Base-by-base conservation (phyloP, 306 rosid species). In the Geum urbanum region DNA sequence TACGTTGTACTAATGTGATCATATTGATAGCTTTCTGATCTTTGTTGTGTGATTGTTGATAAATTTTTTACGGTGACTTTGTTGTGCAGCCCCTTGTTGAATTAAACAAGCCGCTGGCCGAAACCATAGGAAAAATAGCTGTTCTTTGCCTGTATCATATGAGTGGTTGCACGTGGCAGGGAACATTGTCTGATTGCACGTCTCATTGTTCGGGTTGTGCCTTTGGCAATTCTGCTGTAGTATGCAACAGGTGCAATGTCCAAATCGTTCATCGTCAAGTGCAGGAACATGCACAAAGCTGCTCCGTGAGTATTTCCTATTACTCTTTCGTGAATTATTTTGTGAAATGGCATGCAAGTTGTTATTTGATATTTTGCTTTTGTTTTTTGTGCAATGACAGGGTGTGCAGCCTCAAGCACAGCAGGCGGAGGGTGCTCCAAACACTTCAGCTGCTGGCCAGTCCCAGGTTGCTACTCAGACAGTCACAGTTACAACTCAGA, bases 131-230 rank as follows among this genome's bases (percentile, higher is more conserved):
- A n/a, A 89, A 87, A 68, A 81, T 95, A 72, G 78, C 83, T n/a
- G 99, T 95, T 82, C 99, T 88, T 80, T 95, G 99, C 78, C 74
- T 91, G 11, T 95, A 78, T 72, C 96, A 95, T 39, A 84, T 96
- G 83, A 95, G 99, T 50, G 99, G 99, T 57, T 95, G 99, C 84
- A 68, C 89, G 37, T 95, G 99, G 97, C 96, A 91, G 76, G 99
- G 99, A 53, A 81, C 92, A 51, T 75, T 95, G 74, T 82, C 95
- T 15, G 97, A 91, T 46, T 87, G 91, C 52, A 81, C 87, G 56
- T 71, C 96, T 72, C 99, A 95, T 80, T 91, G 97, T 86, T 68
- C 88, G 71, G 87, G 83, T 64, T 95, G 99, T 76, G 85, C 92
- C 66, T 95, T 87, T 65, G 99, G 99, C n/a, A 91, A 82, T 77